Evolutionary conservation across 1,139 yeast genomes (phyloP).

Genomic region (Yamadazyma mexicana): DNA sequence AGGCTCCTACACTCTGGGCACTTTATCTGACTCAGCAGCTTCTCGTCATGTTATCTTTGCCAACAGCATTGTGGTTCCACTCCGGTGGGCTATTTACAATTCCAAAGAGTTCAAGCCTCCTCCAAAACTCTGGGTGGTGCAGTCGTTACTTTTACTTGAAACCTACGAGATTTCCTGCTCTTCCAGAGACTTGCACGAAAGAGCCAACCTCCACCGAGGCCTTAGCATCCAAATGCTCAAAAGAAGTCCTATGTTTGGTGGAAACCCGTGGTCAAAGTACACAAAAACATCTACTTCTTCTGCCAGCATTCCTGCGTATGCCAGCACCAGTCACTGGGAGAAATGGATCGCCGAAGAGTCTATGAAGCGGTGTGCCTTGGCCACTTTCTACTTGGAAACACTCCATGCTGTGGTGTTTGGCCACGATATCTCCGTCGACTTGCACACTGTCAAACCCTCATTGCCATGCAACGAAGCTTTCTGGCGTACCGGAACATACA

Average conservation of each 20-base stretch:
- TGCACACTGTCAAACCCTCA: slow-evolving; percentile 29
- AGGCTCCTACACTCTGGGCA: slow-evolving; percentile 43
- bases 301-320: slow-evolving; percentile 10
- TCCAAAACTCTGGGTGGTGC: slow-evolving; percentile 66
- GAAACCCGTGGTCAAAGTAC: slow-evolving; percentile 46
- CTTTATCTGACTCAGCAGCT: slow-evolving; percentile 18
- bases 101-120: slow-evolving; percentile 61
- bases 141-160: slow-evolving; percentile 61
- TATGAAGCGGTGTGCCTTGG: slow-evolving; percentile 72
- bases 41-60: slow-evolving; percentile 17
- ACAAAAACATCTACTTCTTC: neutral
- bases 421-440: slow-evolving; percentile 58
- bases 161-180: slow-evolving; percentile 67
- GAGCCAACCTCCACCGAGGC: slow-evolving; percentile 78
- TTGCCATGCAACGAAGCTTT: slow-evolving; percentile 77
- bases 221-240: slow-evolving; percentile 71
- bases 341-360: slow-evolving; percentile 80
- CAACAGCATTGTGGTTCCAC: slow-evolving; percentile 53
- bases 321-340: slow-evolving; percentile 18
- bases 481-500: slow-evolving; percentile 53
- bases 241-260: slow-evolving; percentile 73
- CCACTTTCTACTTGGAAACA: slow-evolving; percentile 79
- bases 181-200: slow-evolving; percentile 61
- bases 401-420: slow-evolving; percentile 81
- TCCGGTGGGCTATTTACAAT: slow-evolving; percentile 62